A percentile compares a stretch with the other conserved stretches of the same genome.
Conservation (phyloP, 179 eudicot species). For the Silene vulgaris region DNA sequence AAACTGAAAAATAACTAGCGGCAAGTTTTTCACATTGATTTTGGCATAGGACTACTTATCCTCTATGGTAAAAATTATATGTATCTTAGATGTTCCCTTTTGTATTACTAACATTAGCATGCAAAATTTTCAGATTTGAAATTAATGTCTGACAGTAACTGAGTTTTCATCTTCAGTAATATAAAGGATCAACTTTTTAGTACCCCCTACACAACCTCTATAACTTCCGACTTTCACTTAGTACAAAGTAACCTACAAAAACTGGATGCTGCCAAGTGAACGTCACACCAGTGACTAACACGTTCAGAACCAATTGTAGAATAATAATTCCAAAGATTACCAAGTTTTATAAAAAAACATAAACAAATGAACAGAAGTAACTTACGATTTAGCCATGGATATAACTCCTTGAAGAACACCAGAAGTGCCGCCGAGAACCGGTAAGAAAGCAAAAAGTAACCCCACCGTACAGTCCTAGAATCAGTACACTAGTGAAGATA, state of each 20-base stretch:
- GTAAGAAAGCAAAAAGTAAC: constrained; percentile 90
- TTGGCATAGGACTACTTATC: background rate
- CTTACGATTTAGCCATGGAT: constrained; percentile 91
- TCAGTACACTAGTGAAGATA: constrained; percentile 7
- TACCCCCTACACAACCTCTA: background rate
- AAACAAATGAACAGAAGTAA: constrained; percentile 6
- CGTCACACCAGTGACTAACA: background rate
- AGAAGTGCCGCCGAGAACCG: constrained; percentile 88
- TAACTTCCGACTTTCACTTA: background rate
- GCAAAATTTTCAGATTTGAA: background rate
- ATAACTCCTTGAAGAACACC: constrained; percentile 75
- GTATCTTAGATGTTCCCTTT: background rate
- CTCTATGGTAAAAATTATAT: background rate
- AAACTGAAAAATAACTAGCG: background rate
- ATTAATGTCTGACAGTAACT: background rate
- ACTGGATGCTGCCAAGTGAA: background rate
- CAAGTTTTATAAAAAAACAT: background rate
- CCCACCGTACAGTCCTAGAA: constrained; percentile 98
- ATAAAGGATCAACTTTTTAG: background rate
- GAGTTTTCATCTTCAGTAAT: background rate
- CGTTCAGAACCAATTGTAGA: background rate
- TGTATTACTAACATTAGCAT: background rate
- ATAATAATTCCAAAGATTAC: background rate
- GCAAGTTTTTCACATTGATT: background rate
- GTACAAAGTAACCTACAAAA: background rate